Evolutionary conservation across 495 filamentous ascomycete genomes (phyloP), one percentile per base, ranked within the genome.

Genomic region (Gamarada debralockiae): DNA sequence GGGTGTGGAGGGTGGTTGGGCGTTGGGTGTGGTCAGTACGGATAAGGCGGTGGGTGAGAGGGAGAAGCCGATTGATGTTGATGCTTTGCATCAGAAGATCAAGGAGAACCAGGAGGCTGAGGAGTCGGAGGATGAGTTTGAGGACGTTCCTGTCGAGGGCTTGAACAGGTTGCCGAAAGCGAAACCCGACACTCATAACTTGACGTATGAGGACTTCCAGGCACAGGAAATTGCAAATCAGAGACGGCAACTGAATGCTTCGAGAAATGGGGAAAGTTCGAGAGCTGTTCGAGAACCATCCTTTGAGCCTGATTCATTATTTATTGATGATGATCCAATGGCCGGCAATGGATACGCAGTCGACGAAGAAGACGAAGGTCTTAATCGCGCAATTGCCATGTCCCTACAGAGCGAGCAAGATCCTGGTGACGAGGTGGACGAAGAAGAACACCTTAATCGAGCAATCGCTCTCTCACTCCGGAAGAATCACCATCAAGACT

Each of bases 1-100:
- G 46, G 87, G 89, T 4, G 89, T 92, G 8, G 93, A 95, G 68
- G 95, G 95, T 37, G 93, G 93, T n/a, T 98, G 90, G 90, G 90
- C 91, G 1, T 72, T 98, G 12, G 93, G 93, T 38, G 93, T 98
- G 31, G 91, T 98, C 18, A 87, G 84, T 23, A 87, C 71, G 41
- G 80, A 90, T 38, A 95, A 86, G 62, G 78, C 86, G 31, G 77
- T 81, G 46, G 90, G 90, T 0, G 73, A 85, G 36, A 76, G 80
- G 42, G 82, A 84, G 47, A 92, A 85, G 62, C 92, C 93, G 1
- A 97, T 98, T 53, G 88, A 96, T 69, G 79, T 97, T 14, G 92
- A 97, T 61, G 79, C 77, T 31, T 64, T 89, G 18, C 76, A 80
- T 40, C 77, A 73, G 29, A 75, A 83, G 44, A 69, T 71, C 6